Percentiles rank a stretch among this genome's conserved stretches.
Conservation (phyloP, 225 moss, liverwort and hornwort species). For the Thuidium tamariscinum region DNA sequence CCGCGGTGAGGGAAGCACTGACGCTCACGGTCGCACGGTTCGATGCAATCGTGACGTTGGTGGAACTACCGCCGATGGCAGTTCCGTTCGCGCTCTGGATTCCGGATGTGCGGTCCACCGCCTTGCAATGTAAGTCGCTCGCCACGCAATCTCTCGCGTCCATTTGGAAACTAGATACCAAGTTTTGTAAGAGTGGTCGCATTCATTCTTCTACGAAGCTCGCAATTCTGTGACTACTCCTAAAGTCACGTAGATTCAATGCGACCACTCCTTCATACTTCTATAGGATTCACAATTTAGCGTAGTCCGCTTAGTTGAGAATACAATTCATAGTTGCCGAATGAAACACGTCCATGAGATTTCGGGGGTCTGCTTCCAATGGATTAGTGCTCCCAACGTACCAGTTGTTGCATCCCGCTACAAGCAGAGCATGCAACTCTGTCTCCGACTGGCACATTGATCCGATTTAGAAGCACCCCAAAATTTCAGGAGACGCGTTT, state of each 20-base stretch:
- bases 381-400: neutral
- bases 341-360: neutral
- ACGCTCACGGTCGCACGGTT: slow-evolving; percentile 22
- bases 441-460: neutral
- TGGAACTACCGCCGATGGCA: slow-evolving; percentile 55
- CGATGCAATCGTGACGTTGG: slow-evolving; percentile 32
- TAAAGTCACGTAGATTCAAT: neutral
- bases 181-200: neutral
- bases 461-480: neutral
- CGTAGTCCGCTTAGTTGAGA: neutral
- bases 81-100: slow-evolving; percentile 82
- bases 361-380: neutral
- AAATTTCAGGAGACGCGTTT: neutral
- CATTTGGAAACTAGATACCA: neutral
- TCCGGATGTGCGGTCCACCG: slow-evolving; percentile 53
- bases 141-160: neutral
- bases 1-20: slow-evolving; percentile 51
- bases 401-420: neutral
- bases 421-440: neutral
- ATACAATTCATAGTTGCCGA: neutral
- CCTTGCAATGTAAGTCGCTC: slow-evolving; percentile 57
- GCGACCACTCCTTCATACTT: neutral
- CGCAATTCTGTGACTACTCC: neutral
- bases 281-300: neutral
- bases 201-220: neutral